Base-by-base conservation (phyloP, 1,284 basidiomycete genomes). In the Ganoderma sp. region DNA sequence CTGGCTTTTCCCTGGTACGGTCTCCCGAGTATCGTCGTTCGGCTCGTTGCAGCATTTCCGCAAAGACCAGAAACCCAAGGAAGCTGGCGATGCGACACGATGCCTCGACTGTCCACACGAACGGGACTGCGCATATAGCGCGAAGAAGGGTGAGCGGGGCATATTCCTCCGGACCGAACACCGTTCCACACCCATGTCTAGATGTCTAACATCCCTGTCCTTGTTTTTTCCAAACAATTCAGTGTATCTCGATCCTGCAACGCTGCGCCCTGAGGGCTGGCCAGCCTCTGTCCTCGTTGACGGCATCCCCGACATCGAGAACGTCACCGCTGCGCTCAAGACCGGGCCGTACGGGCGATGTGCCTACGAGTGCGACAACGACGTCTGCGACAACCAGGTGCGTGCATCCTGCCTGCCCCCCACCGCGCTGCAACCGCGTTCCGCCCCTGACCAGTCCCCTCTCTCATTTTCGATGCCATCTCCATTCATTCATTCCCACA, bases 41-140 rank as follows among this genome's bases (percentile, higher is more conserved):
- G 94, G 94, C 32, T 94, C 92, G 12, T 80, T 96, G 32, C 85
- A 87, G 64, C 94, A 95, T 74, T 96, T 96, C 80, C 88, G 86
- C 72, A 90, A 89, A 72, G 85, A 84, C 6, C 82, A 79, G 19
- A 96, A 96, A 77, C 94, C 94, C 2, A 71, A 77, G 1, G 84
- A 82, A 57, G 93, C 94, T 5, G 90, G 90, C 3, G 75, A 81
- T 45, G 90, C 90, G 0, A 88, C 82, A 8, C 85, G 89, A 41
- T 96, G 94, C 76, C 77, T 92, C 39, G 90, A 93, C 22, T 96
- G 94, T 79, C 82, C 88, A 0, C 81, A 87, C 22, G 89, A 94
- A 78, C 81, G 81, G 34, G 85, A 91, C 43, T 96, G 94, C 74
- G 84, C 92, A 2, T 96, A 95, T 79, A 94, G 92, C 73, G 93